Evolutionary conservation across 352 stramenopile genomes (phyloP), one percentile per base, ranked within the genome.

Genomic region (Aphanomyces invadans): DNA sequence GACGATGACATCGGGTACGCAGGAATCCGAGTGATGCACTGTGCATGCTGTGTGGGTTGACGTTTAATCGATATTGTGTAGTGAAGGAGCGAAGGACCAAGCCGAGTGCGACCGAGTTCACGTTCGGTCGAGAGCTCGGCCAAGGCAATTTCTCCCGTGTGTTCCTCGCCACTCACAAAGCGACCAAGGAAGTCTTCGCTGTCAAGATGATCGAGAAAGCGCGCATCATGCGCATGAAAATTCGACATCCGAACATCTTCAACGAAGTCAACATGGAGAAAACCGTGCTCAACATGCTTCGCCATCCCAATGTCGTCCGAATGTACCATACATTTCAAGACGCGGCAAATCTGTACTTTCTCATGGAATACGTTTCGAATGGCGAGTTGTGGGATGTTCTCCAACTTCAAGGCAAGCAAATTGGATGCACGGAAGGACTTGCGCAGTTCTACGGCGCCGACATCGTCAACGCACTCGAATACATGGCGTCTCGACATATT

Each of bases 191-290:
- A 74, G 67, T 62, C 25, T 99, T 98, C 77, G 96, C 96, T 1
- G 77, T 99, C 31, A 99, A 99, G 76, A 85, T 98, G 42, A 95
- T 98, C 68, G 88, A 97, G 68, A 96, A 96, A 73, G 74, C 88
- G 68, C 81, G 86, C 62, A 82, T 96, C 39, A 91, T 92, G 65
- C 79, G 87, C 3, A 73, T 96, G 55, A 85, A 85, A 68, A 73
- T 91, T 42, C 90, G 97, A 65, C 96, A 99, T 77, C 89, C 90
- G 42, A 99, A 99, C 73, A 95, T 99, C 11, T 95, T 96, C 74
- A 99, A 99, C 76, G 96, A 99, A 78, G 97, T 99, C 70, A 81
- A 95, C 52, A 99, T 99, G 95, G 96, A 99, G 79, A 95, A 97
- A 73, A 77, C 96, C 23, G 90, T 98, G 68, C 86, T 97, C 29